Conservation (phyloP, 257 asterid genomes). For the Solanum medicagineum region DNA sequence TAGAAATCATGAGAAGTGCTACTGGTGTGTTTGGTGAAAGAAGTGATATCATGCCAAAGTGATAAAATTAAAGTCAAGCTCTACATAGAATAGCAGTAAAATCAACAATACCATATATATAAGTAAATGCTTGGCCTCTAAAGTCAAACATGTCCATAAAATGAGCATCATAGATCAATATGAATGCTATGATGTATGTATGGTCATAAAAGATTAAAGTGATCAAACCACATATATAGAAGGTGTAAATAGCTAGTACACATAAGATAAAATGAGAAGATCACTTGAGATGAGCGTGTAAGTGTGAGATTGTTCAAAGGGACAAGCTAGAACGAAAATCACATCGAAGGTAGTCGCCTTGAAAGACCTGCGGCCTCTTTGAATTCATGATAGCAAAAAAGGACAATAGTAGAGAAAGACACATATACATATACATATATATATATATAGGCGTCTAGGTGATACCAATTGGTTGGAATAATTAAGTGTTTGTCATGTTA, state of each 20-base stretch:
- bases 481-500: not conserved
- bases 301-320: not conserved
- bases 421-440: no score
- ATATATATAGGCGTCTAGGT: no score
- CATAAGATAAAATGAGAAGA: not conserved
- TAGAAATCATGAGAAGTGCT: not conserved
- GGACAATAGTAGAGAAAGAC: not conserved
- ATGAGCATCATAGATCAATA: not conserved
- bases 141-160: not conserved
- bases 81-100: not conserved
- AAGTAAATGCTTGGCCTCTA: not conserved
- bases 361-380: not conserved
- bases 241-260: not conserved
- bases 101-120: not conserved
- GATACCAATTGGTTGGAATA: not conserved
- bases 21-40: not conserved
- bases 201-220: not conserved
- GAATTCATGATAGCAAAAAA: not conserved
- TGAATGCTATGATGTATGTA: not conserved
- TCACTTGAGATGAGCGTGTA: not conserved
- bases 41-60: not conserved
- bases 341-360: not conserved
- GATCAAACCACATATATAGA: not conserved
- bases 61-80: not conserved
- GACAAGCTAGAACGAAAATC: not conserved